These are phyloP conservation scores for Gymnopilus junonius DNA, from an alignment of 768 basidiomycete genomes.

Conservation along the genomic window DNA sequence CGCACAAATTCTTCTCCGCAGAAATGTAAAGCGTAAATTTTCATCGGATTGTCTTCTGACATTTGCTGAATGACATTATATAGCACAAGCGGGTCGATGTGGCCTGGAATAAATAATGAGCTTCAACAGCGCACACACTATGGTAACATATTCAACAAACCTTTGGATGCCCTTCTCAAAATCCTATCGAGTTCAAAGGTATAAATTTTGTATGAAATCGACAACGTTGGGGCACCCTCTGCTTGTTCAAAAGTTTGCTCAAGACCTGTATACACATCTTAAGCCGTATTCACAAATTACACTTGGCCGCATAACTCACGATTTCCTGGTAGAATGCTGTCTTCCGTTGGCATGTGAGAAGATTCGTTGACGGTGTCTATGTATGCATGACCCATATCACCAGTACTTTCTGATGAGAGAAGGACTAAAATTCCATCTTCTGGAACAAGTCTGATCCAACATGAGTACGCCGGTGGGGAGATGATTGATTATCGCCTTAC, in stretches of 20 bases:
- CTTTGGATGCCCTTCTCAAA: neutral
- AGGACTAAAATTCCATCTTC: neutral
- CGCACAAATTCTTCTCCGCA: neutral
- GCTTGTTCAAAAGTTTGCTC: neutral
- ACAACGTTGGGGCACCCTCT: neutral
- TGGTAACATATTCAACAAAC: neutral
- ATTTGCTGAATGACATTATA: neutral
- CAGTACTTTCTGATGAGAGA: neutral
- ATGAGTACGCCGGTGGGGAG: neutral
- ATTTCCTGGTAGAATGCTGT: neutral
- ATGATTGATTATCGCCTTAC: neutral
- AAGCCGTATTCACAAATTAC: neutral
- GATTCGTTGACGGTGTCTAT: neutral
- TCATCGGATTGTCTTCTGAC: neutral
- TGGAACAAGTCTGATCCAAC: neutral
- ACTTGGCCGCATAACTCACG: neutral
- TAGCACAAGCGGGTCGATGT: neutral
- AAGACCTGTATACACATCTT: neutral
- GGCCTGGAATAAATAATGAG: neutral
- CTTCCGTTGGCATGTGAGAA: neutral
- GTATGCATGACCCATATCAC: neutral
- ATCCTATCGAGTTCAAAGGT: neutral
- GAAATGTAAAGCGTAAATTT: neutral
- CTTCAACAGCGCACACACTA: too few relatives aligned
- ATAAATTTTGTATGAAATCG: neutral